Conservation (phyloP, 2,329 filamentous ascomycete genomes). For the Talaromyces sp. region DNA sequence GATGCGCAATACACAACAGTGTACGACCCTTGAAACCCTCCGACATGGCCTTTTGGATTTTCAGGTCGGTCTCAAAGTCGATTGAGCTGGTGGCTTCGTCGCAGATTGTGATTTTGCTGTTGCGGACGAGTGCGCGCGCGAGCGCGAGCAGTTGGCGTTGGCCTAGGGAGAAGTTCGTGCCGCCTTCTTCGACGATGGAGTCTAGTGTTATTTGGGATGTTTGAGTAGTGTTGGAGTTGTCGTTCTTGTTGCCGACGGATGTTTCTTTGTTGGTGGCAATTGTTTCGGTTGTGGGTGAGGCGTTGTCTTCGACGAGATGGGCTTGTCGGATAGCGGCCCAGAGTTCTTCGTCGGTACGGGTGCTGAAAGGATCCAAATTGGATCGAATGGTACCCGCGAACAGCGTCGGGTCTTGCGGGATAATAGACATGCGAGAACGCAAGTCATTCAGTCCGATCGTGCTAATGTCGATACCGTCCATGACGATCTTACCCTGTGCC, state of each 20-base stretch:
- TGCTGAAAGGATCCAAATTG: constrained; percentile 22
- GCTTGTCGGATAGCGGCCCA: constrained; percentile 19
- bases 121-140: constrained; percentile 78
- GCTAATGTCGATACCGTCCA: constrained; percentile 22
- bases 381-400: constrained; percentile 21
- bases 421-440: constrained; percentile 21
- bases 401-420: constrained; percentile 21
- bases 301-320: constrained; percentile 30
- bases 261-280: constrained; percentile 29
- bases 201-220: constrained; percentile 70
- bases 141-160: constrained; percentile 91
- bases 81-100: constrained; percentile 88
- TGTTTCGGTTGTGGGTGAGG: constrained; percentile 39
- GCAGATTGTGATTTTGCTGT: constrained; percentile 84
- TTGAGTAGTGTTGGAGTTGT: not conserved
- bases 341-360: constrained; percentile 20
- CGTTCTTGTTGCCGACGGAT: not conserved
- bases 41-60: constrained; percentile 84
- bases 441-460: constrained; percentile 19
- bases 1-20: constrained; percentile 82
- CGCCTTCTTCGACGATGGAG: constrained; percentile 80
- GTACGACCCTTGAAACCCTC: constrained; percentile 79
- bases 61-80: constrained; percentile 91
- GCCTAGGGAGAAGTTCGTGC: constrained; percentile 87
- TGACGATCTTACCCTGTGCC: constrained; percentile 16